These are phyloP conservation scores for Amanita pseudoporphyria DNA, from an alignment of 768 basidiomycete species.

Conservation along the genomic window DNA sequence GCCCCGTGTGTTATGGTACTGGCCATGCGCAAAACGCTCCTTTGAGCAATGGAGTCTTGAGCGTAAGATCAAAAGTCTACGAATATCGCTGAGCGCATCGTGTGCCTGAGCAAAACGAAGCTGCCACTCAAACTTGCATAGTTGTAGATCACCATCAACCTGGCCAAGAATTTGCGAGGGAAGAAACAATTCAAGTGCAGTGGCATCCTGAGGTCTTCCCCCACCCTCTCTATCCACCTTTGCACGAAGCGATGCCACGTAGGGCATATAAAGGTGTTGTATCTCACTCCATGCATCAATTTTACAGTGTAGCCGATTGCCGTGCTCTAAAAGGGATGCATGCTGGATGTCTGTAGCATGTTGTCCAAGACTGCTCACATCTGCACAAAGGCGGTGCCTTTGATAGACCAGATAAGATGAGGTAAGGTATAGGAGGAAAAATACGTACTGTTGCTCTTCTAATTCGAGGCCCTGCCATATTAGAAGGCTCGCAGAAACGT, in stretches of 20 bases:
- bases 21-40: neutral
- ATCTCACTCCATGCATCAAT: neutral
- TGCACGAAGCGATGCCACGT: neutral
- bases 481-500: slow-evolving; percentile 7
- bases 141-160: neutral
- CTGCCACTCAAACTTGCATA: neutral
- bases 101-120: neutral
- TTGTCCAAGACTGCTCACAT: neutral
- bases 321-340: neutral
- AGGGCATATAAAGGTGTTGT: neutral
- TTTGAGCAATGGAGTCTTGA: neutral
- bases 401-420: neutral
- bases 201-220: neutral
- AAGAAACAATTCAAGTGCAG: neutral
- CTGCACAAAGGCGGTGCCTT: neutral
- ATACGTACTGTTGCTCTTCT: slow-evolving; percentile 14
- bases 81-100: neutral
- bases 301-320: neutral
- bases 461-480: slow-evolving; percentile 13
- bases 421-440: neutral
- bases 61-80: neutral
- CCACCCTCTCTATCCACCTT: neutral
- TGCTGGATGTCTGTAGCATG: neutral
- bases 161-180: neutral
- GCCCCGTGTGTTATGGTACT: neutral